Conservation (phyloP, 169 alveolate genomes). For the Cryptosporidium tyzzeri region DNA sequence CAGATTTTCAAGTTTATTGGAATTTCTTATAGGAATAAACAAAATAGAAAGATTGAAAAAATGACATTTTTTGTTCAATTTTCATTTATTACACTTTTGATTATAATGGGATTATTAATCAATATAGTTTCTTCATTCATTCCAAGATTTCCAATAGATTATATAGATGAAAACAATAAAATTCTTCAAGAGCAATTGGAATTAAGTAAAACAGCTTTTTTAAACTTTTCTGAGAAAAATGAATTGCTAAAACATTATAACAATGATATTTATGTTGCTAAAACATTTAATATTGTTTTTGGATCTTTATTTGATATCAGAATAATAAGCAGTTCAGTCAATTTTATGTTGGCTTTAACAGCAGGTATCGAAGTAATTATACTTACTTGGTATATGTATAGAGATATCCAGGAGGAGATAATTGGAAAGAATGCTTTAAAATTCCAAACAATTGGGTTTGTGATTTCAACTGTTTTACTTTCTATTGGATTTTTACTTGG, state of each 20-base stretch:
- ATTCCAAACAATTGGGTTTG: conserved; percentile 22
- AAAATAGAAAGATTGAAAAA: conserved; percentile 26
- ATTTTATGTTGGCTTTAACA: conserved; percentile 47
- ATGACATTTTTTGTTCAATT: conserved; percentile 18
- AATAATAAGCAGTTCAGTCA: conserved; percentile 40
- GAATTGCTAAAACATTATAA: conserved; percentile 2
- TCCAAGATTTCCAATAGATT: conserved; percentile 25
- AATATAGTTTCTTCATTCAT: conserved; percentile 38
- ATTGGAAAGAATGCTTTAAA: conserved; percentile 38
- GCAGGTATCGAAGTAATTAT: conserved; percentile 39
- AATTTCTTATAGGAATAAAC: conserved; percentile 29
- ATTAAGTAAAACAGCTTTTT: neutral
- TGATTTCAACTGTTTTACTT: conserved; percentile 14
- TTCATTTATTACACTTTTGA: neutral
- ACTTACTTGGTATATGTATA: conserved; percentile 55
- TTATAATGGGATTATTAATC: conserved; percentile 5
- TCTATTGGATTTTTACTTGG: conserved; percentile 63
- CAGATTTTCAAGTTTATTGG: conserved; percentile 38
- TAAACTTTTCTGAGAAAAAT: conserved; percentile 4
- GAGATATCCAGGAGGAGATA: conserved; percentile 13
- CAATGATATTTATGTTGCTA: conserved; percentile 19
- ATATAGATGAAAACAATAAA: neutral
- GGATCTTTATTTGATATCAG: conserved; percentile 57
- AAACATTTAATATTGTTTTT: conserved; percentile 4
- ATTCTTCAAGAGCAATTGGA: neutral